Evolutionary conservation across 2,329 filamentous ascomycete species (phyloP).

Genomic region (Cercospora sp.): DNA sequence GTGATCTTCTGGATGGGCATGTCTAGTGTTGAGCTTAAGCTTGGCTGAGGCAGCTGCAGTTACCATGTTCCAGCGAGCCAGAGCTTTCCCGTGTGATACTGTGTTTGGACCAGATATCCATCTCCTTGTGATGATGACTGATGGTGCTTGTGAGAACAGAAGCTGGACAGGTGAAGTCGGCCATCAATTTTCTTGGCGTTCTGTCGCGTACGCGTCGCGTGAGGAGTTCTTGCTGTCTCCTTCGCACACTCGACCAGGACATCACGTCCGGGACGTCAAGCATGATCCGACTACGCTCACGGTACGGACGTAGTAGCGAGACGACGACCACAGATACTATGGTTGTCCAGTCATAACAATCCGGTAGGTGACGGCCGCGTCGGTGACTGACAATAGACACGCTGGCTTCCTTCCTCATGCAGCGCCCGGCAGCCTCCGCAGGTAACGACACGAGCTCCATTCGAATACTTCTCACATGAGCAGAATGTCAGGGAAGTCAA

Average conservation of each 20-base stretch:
- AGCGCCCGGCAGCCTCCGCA: too few relatives aligned
- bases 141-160: background rate
- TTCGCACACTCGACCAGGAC: background rate
- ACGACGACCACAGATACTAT: background rate
- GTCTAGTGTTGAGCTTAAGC: too few relatives aligned
- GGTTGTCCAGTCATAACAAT: background rate
- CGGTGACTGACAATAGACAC: background rate
- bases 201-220: background rate
- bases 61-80: too few relatives aligned
- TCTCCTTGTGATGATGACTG: background rate
- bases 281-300: background rate
- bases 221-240: background rate
- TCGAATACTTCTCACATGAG: too few relatives aligned
- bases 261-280: background rate
- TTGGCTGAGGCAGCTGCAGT: too few relatives aligned
- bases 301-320: background rate
- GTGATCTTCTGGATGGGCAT: too few relatives aligned
- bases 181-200: background rate
- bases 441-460: too few relatives aligned
- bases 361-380: background rate
- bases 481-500: too few relatives aligned
- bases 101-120: too few relatives aligned
- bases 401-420: too few relatives aligned
- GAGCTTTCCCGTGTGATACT: too few relatives aligned
- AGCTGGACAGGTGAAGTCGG: background rate